Percentiles rank a stretch among this genome's conserved stretches.
Conservation (phyloP, 345 rosid genomes). For the Salix arbutifolia region DNA sequence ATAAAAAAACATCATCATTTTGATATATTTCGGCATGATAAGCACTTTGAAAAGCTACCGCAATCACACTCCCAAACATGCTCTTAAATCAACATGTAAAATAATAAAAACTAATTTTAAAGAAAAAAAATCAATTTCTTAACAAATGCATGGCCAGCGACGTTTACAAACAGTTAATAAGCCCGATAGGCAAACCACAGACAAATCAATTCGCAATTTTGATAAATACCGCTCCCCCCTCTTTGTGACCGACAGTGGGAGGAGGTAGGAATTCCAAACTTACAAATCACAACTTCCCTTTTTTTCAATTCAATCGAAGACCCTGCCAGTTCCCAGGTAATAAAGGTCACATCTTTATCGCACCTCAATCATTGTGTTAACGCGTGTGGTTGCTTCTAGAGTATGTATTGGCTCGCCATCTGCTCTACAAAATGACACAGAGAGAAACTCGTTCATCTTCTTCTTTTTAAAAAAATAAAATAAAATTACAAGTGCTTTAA, state of each 20-base stretch:
- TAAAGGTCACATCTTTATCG: not conserved
- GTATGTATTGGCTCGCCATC: not conserved
- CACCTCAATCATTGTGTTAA: not conserved
- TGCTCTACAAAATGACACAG: conserved; percentile 8
- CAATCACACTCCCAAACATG: no score
- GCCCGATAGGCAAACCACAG: no score
- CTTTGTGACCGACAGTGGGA: not conserved
- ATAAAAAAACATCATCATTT: no score
- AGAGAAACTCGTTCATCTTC: not conserved
- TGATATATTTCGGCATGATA: no score
- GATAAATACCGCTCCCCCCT: not conserved
- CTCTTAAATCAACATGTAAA: no score
- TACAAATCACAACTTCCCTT: not conserved
- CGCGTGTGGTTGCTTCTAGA: not conserved
- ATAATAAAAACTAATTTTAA: no score
- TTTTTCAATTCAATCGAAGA: not conserved
- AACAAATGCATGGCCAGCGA: no score
- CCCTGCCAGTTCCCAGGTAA: not conserved
- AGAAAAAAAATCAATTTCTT: no score
- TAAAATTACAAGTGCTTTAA: not conserved
- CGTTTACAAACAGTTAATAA: no score
- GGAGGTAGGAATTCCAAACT: not conserved
- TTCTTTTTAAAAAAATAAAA: not conserved
- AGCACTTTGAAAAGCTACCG: no score
- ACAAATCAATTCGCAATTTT: not conserved